Conservation (phyloP, 1,139 yeast genomes). For the Taiozyma sp. region DNA sequence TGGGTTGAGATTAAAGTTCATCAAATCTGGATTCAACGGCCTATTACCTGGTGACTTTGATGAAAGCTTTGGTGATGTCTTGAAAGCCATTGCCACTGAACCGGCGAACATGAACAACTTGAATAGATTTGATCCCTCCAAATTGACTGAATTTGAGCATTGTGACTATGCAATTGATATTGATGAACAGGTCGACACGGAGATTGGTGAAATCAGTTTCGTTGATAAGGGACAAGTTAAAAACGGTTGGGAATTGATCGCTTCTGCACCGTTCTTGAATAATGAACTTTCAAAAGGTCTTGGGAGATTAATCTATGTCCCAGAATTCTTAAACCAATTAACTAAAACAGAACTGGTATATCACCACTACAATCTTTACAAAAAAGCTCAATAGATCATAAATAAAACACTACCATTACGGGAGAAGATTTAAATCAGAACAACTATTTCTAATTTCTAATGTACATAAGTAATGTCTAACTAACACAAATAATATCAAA, state of each 20-base stretch:
- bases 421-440: too few species aligned
- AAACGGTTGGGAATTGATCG: constrained; percentile 38
- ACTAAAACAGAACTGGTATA: constrained; percentile 34
- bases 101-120: constrained; percentile 72
- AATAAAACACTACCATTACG: neutral
- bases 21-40: constrained; percentile 79
- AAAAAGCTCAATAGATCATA: constrained; percentile 11
- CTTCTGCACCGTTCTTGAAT: constrained; percentile 43
- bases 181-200: constrained; percentile 30
- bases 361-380: constrained; percentile 42
- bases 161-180: constrained; percentile 66
- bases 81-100: constrained; percentile 32
- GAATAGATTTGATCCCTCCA: constrained; percentile 55
- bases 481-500: neutral
- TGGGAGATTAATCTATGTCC: constrained; percentile 44
- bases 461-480: neutral
- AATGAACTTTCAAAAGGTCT: constrained; percentile 43
- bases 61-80: constrained; percentile 19
- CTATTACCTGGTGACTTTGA: constrained; percentile 82
- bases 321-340: constrained; percentile 26
- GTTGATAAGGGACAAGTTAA: constrained; percentile 8
- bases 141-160: constrained; percentile 36
- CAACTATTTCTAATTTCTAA: neutral
- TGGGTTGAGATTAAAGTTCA: constrained; percentile 57
- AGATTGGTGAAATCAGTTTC: constrained; percentile 30